Base-by-base conservation (phyloP, 768 basidiomycete species). In the Amanita fuliginea region DNA sequence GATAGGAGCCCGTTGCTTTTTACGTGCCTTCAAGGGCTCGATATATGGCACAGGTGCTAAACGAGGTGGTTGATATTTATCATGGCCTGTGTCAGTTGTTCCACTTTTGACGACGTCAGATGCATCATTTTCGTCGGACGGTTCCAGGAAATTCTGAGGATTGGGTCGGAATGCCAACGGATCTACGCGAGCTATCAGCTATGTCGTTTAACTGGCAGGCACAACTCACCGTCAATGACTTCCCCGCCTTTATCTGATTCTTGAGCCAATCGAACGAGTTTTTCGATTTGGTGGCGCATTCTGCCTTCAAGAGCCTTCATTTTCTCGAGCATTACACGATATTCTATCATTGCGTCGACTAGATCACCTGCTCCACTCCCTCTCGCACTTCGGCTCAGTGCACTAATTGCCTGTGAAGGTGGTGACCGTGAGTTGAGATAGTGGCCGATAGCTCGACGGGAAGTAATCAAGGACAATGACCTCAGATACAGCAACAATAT, bases 261-360 rank as follows among this genome's bases (percentile, higher is more conserved):
- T 70, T 64, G 14, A 73, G 67, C 56, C 86, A 87, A 65, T 52
- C 78, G 76, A 22, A 94, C 77, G 14, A 99, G 77, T 62, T 98
- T 97, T 56, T 97, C 92, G 57, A 99, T 90, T 62, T 98, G 96
- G 63, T 99, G 97, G 42, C 77, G 80, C 76, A 99, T 86, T 59
- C 87, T 82, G 47, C 73, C 72, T 64, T 98, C 94, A 19, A 99
- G 73, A 0, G 79, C 74, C 52, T 84, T 83, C 42, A 86, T 74
- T 67, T 96, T 97, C 61, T 99, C 96, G 40, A 98, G 75, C 7
- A 90, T 78, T 39, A 93, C 69, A 10, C 92, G 79, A 16, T 76
- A 74, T 59, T 95, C 81, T 28, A 94, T 74, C 70, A 91, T 76
- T 1, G 78, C 76, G 57, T 88, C 85, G 6, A 92, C 81, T 5